Percentiles rank a stretch among this genome's conserved stretches.
phyloP scores from a whole-genome alignment of 2,329 filamentous ascomycete species.

The Lomentospora prolificans region DNA sequence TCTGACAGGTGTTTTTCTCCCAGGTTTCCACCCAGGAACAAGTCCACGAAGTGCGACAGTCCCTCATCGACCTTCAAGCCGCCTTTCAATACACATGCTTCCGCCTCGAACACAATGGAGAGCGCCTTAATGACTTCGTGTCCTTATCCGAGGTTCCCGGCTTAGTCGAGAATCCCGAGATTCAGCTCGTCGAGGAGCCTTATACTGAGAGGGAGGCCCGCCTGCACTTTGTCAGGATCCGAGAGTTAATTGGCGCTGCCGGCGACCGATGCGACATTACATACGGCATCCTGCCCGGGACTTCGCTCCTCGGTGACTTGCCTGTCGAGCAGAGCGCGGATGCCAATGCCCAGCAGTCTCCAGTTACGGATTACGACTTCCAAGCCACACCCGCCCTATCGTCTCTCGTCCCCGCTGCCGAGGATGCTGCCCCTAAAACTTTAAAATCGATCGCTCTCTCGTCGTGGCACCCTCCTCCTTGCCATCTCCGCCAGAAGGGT shows the following conservation, averaged over 20 bases:
- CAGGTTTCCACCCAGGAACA: slow-evolving; percentile 90
- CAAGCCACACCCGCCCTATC: slow-evolving; percentile 56
- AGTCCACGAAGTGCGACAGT: slow-evolving; percentile 93
- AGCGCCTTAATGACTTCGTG: slow-evolving; percentile 90
- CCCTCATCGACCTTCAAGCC: slow-evolving; percentile 83
- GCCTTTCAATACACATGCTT: slow-evolving; percentile 99
- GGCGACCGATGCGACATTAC: slow-evolving; percentile 80
- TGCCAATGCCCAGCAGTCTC: slow-evolving; percentile 26
- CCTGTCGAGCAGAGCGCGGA: slow-evolving; percentile 30
- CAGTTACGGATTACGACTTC: slow-evolving; percentile 67
- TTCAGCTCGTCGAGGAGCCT: slow-evolving; percentile 80
- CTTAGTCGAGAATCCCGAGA: slow-evolving; percentile 65
- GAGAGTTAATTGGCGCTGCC: slow-evolving; percentile 87
- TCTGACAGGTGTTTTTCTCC: neutral
- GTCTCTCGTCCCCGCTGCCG: slow-evolving; percentile 58
- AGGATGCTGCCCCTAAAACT: slow-evolving; percentile 70
- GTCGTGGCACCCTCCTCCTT: slow-evolving; percentile 92
- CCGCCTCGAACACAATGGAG: slow-evolving; percentile 83
- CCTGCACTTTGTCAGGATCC: slow-evolving; percentile 82
- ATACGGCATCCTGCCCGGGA: slow-evolving; percentile 74
- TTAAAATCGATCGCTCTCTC: slow-evolving; percentile 84
- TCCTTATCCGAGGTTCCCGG: slow-evolving; percentile 82
- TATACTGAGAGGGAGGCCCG: slow-evolving; percentile 98
- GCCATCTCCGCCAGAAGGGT: slow-evolving; percentile 80
- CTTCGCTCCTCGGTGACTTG: slow-evolving; percentile 79